Evolutionary conservation across 257 asterid genomes (phyloP).

Genomic region (Scutellaria baicalensis): DNA sequence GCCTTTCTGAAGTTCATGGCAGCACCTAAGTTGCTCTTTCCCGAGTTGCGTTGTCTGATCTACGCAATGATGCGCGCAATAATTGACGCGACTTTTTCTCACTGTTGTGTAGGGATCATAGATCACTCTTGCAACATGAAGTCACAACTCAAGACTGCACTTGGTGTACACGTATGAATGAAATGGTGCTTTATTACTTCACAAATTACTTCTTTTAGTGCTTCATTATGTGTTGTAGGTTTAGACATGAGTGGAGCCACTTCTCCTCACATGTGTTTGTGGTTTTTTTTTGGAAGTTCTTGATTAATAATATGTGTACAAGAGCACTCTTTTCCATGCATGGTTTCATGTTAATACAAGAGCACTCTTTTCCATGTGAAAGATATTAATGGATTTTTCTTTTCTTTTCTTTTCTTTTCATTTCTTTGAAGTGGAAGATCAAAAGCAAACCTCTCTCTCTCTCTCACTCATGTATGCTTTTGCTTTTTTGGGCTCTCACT

Average conservation of each 20-base stretch:
- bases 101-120: not conserved
- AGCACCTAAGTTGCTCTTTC: constrained; percentile 20
- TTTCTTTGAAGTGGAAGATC: constrained; percentile 76
- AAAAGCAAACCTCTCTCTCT: constrained; percentile 46
- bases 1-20: constrained; percentile 11
- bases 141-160: not conserved
- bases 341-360: constrained; percentile 31
- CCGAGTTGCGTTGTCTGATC: constrained; percentile 26
- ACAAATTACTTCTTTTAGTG: not conserved
- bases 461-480: constrained; percentile 33
- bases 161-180: not conserved
- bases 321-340: constrained; percentile 63
- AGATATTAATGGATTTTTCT: constrained; percentile 22
- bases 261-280: not conserved
- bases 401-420: constrained; percentile 8
- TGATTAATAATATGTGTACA: no score
- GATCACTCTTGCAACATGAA: not conserved
- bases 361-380: constrained; percentile 64
- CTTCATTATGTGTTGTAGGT: constrained; percentile 3
- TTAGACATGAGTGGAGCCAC: constrained; percentile 42
- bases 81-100: constrained; percentile 20
- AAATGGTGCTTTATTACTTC: no score
- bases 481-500: constrained; percentile 56
- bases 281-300: constrained; percentile 18
- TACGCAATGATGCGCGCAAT: constrained; percentile 31